A percentile compares a stretch with the other conserved stretches of the same genome.
These are phyloP conservation scores for Russula olivacea DNA, from an alignment of 768 basidiomycete species.

Conservation along the genomic window DNA sequence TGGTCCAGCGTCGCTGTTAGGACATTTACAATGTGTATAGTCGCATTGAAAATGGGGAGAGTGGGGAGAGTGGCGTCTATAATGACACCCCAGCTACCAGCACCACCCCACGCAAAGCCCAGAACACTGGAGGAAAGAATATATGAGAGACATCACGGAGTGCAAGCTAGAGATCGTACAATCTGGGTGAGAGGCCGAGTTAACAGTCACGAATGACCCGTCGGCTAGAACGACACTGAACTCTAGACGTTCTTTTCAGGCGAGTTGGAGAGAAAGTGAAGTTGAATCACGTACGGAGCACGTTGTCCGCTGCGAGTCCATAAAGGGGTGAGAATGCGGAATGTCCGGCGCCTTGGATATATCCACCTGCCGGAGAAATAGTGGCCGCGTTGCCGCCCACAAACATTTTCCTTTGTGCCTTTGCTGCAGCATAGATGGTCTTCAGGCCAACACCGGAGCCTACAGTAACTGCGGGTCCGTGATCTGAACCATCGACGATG, in stretches of 20 bases:
- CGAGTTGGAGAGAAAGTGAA: too few relatives aligned
- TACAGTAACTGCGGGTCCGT: constrained; percentile 29
- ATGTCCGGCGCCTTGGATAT: constrained; percentile 29
- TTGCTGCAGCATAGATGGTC: constrained; percentile 22
- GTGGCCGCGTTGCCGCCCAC: constrained; percentile 28
- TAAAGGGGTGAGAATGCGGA: constrained; percentile 26
- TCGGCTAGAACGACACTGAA: constrained; percentile 14
- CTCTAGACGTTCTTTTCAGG: not conserved
- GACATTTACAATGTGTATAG: constrained; percentile 29
- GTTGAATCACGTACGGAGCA: constrained; percentile 22
- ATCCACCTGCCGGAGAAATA: constrained; percentile 27
- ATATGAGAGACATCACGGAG: not conserved
- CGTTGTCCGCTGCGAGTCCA: constrained; percentile 28
- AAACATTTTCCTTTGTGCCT: constrained; percentile 24
- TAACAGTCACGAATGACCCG: constrained; percentile 2
- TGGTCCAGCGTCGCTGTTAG: constrained; percentile 34
- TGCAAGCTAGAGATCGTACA: constrained; percentile 3
- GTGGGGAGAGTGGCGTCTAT: constrained; percentile 35
- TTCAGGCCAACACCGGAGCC: constrained; percentile 27
- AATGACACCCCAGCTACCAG: constrained; percentile 38
- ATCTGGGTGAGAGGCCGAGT: constrained; percentile 7
- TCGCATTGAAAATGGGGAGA: constrained; percentile 33
- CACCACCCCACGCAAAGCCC: constrained; percentile 25
- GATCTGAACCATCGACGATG: constrained; percentile 19
- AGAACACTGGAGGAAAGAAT: constrained; percentile 23